Base-by-base conservation (phyloP, 805 yeast genomes). In the Candida easanensis region DNA sequence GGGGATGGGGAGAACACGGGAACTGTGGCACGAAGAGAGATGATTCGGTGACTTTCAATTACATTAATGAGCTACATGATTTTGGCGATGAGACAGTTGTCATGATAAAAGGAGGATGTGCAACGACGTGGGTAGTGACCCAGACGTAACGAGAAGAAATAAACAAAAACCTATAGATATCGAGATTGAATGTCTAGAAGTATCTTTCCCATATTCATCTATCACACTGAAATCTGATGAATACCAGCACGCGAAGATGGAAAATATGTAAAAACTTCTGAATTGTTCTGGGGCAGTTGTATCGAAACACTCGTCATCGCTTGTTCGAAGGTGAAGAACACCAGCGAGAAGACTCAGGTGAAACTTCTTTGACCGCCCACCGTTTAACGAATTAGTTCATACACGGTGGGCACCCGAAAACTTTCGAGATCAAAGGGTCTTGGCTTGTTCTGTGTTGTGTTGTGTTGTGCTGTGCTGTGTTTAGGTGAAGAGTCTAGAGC, bases 1-100 rank as follows among this genome's bases (percentile, higher is more conserved):
- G 98, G 98, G 99, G 99, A 0, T 91, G 99, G 99, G 97, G 97
- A 13, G 98, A 93, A 57, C 99, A 91, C 62, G 99, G 99, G 0
- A 91, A 91, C 59, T 91, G 98, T 64, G 96, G 96, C 0, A 38
- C 51, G 3, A 36, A 45, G 6, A 39, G 22, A 10, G 38, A 22
- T 2, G 51, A 45, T 11, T 45, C 51, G 10, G 36, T 61, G 44
- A 28, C 64, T 39, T 37, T 74, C 66, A 39, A 38, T 36, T 66
- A 71, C 3, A 70, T 63, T 46, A 64, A 61, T 45, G 56, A 62
- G 33, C 50, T 72, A 17, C 43, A 39, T 8, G 28, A 73, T 4
- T 67, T 69, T 50, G 33, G 27, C 9, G 25, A 21, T 1, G 57
- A 52, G 17, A 31, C 31, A 17, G 67, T 73, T 3, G 57, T 57